phyloP scores from a whole-genome alignment of 352 stramenopile species.

The Blastocystis sp. region DNA sequence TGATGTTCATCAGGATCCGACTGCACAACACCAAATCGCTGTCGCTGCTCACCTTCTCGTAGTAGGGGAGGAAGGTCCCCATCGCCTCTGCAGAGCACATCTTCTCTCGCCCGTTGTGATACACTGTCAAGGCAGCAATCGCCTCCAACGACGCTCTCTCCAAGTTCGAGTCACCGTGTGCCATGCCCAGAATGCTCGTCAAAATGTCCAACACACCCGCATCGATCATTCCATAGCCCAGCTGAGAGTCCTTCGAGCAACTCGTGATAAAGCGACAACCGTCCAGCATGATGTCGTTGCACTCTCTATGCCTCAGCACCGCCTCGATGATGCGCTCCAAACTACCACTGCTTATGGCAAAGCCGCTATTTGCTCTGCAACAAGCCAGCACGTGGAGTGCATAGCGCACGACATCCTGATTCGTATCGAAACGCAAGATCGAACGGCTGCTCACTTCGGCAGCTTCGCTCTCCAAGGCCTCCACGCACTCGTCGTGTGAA shows the following conservation, averaged over 20 bases:
- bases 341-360: slow-evolving; percentile 10
- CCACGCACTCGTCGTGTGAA: neutral
- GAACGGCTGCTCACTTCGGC: slow-evolving; percentile 21
- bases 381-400: neutral
- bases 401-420: neutral
- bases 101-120: neutral
- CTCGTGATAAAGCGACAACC: slow-evolving; percentile 45
- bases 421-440: slow-evolving; percentile 26
- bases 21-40: slow-evolving; percentile 12
- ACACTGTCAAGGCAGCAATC: neutral
- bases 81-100: slow-evolving; percentile 13
- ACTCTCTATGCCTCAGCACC: slow-evolving; percentile 15
- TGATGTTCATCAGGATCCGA: neutral
- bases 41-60: neutral
- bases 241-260: slow-evolving; percentile 23
- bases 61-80: slow-evolving; percentile 20
- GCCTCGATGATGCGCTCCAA: slow-evolving; percentile 44
- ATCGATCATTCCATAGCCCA: slow-evolving; percentile 51
- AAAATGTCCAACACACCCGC: slow-evolving; percentile 10
- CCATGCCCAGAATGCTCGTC: slow-evolving; percentile 36
- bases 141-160: slow-evolving; percentile 25
- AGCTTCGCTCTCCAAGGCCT: neutral
- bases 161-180: neutral
- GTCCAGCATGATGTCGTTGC: slow-evolving; percentile 28
- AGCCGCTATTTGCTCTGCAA: neutral